Evolutionary conservation across 2,329 filamentous ascomycete species (phyloP).

Genomic region (Penicillium sp.): DNA sequence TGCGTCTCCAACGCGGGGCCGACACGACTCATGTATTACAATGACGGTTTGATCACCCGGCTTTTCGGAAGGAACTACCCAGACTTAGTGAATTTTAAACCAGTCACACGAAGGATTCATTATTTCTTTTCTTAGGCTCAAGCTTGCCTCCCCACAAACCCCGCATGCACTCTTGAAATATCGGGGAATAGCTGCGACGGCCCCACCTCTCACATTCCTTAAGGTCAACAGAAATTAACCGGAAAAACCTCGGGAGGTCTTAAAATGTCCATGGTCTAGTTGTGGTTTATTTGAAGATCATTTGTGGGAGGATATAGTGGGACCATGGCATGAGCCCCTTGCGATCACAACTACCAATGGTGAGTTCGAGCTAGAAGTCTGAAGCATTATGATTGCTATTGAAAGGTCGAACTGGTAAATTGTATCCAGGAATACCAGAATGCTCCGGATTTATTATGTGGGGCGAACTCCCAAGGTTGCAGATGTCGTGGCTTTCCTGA

Average conservation of each 20-base stretch:
- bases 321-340: background rate
- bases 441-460: background rate
- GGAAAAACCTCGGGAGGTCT: background rate
- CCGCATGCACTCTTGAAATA: conserved; percentile 4
- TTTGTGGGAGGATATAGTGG: no score
- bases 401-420: background rate
- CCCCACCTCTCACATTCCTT: conserved; percentile 2
- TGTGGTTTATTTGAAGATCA: no score
- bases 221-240: background rate
- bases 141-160: conserved; percentile 4
- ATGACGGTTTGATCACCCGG: background rate
- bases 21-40: background rate
- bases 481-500: background rate
- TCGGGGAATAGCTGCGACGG: conserved; percentile 6
- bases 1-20: background rate
- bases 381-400: background rate
- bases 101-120: background rate
- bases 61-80: background rate
- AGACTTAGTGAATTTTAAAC: background rate
- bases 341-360: background rate
- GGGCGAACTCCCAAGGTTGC: background rate
- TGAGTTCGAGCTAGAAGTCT: background rate
- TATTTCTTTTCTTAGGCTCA: background rate
- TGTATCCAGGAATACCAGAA: background rate
- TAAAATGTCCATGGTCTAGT: background rate